Conservation (phyloP, 108 stramenopile species). For the Bacterosira constricta region DNA sequence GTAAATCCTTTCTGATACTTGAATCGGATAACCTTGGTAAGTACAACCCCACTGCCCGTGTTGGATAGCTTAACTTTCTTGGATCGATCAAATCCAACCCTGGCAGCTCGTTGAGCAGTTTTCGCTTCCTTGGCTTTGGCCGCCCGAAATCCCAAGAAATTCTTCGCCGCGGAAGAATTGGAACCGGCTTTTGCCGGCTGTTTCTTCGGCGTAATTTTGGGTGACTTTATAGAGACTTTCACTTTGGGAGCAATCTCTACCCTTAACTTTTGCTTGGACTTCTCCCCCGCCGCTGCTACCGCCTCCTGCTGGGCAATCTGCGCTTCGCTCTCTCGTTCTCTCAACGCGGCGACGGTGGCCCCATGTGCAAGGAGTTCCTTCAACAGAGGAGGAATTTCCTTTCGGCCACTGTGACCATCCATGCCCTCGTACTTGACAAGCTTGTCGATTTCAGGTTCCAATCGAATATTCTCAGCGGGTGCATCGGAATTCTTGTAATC, state of each 20-base stretch:
- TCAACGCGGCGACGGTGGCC: constrained; percentile 57
- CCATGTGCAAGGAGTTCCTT: constrained; percentile 76
- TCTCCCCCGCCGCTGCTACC: background rate
- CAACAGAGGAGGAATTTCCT: constrained; percentile 47
- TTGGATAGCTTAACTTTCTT: constrained; percentile 68
- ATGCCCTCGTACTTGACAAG: constrained; percentile 51
- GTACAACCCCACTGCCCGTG: constrained; percentile 73
- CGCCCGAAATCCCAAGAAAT: constrained; percentile 73
- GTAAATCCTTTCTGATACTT: constrained; percentile 87
- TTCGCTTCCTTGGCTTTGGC: constrained; percentile 65
- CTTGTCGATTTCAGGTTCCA: constrained; percentile 80
- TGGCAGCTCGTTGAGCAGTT: constrained; percentile 59
- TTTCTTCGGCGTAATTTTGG: constrained; percentile 3
- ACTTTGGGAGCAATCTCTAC: constrained; percentile 17
- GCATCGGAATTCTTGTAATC: constrained; percentile 7
- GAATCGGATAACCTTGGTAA: constrained; percentile 74
- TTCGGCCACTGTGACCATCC: constrained; percentile 5
- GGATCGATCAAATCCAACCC: constrained; percentile 65
- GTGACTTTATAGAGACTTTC: constrained; percentile 16
- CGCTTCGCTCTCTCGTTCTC: constrained; percentile 45
- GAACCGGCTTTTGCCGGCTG: background rate
- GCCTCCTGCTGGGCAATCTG: constrained; percentile 11
- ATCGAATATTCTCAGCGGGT: constrained; percentile 47
- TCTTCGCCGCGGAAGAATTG: constrained; percentile 39
- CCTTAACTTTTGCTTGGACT: constrained; percentile 1